These are phyloP conservation scores for Myriosclerotinia curreyana DNA, from an alignment of 2,329 filamentous ascomycete species.

Conservation along the genomic window DNA sequence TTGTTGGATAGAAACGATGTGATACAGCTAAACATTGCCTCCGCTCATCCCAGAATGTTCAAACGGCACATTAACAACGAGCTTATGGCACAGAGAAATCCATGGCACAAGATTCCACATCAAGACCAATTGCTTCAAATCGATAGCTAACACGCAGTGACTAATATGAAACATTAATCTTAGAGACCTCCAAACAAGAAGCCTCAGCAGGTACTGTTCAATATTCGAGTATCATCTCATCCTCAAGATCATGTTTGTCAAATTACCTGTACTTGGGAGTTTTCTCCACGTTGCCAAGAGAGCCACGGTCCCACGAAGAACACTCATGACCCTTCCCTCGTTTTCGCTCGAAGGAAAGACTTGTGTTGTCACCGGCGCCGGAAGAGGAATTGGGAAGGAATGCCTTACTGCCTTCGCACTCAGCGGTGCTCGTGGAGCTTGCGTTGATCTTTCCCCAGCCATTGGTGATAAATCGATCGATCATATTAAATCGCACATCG, in stretches of 20 bases:
- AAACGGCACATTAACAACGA: too few relatives aligned
- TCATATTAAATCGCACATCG: constrained; percentile 37
- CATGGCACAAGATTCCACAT: background rate
- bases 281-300: constrained; percentile 2
- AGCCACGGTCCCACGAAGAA: constrained; percentile 19
- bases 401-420: constrained; percentile 43
- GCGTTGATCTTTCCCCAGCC: constrained; percentile 29
- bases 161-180: background rate
- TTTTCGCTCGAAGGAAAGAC: constrained; percentile 48
- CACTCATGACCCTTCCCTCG: constrained; percentile 31
- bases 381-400: constrained; percentile 50
- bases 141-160: constrained; percentile 2
- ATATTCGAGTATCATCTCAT: background rate
- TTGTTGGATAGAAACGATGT: constrained; percentile 4
- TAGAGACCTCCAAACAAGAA: background rate
- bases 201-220: background rate
- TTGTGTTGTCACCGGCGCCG: constrained; percentile 50
- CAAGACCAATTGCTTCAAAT: constrained; percentile 12
- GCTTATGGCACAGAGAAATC: background rate
- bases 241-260: background rate
- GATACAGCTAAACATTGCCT: background rate
- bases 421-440: constrained; percentile 34
- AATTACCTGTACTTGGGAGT: background rate
- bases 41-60: background rate
- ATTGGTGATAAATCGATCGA: constrained; percentile 34